Evolutionary conservation across 2,329 filamentous ascomycete genomes (phyloP).

Genomic region (Raffaelea deltoideospora): DNA sequence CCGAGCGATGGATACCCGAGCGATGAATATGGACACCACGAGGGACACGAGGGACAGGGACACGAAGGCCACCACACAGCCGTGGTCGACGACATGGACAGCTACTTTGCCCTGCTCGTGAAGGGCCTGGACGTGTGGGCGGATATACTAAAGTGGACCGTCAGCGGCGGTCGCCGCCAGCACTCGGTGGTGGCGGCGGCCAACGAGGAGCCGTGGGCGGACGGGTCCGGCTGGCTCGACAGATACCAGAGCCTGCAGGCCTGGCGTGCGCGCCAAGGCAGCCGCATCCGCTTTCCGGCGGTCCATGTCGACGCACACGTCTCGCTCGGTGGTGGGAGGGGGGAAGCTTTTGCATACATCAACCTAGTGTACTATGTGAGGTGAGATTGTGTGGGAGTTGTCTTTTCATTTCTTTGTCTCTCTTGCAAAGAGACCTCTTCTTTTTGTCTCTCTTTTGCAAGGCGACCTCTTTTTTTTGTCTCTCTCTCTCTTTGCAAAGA

Average conservation of each 20-base stretch:
- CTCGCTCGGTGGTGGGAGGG: conserved; percentile 18
- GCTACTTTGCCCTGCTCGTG: conserved; percentile 16
- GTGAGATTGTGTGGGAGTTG: conserved; percentile 15
- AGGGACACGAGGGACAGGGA: too few relatives aligned
- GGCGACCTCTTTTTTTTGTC: too few relatives aligned
- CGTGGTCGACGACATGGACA: conserved; percentile 8
- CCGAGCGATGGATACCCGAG: neutral
- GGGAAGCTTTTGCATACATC: conserved; percentile 25
- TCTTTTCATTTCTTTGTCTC: neutral
- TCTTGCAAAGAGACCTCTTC: too few relatives aligned
- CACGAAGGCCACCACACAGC: too few relatives aligned
- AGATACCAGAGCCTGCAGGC: conserved; percentile 15
- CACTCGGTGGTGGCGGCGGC: conserved; percentile 22
- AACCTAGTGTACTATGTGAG: conserved; percentile 28
- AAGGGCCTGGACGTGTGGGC: conserved; percentile 29
- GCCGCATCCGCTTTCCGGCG: conserved; percentile 20
- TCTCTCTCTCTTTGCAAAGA: neutral
- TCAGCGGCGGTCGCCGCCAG: conserved; percentile 25
- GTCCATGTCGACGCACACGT: conserved; percentile 22
- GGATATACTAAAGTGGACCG: conserved; percentile 23
- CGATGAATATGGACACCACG: neutral
- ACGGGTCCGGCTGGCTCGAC: conserved; percentile 19
- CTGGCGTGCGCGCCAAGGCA: conserved; percentile 21
- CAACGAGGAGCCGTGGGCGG: conserved; percentile 24
- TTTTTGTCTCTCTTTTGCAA: too few relatives aligned